Evolutionary conservation across 441 rosid species (phyloP).

Genomic region (Aquilaria agallochum): DNA sequence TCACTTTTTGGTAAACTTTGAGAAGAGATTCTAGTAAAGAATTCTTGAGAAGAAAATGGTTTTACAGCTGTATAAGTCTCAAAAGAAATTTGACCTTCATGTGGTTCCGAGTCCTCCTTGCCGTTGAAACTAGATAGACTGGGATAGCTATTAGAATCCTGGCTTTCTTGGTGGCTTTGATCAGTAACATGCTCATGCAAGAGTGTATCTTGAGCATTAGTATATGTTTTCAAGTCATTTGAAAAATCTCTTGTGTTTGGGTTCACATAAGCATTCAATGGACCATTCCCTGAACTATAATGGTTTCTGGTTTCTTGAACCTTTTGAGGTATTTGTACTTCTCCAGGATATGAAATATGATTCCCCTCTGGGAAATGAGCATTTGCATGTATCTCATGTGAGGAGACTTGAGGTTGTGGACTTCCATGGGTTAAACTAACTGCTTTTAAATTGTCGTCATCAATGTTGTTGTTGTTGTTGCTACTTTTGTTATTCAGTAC

Average conservation of each 20-base stretch:
- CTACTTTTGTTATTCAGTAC: conserved; percentile 11
- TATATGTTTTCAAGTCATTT: conserved; percentile 26
- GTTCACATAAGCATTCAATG: conserved; percentile 24
- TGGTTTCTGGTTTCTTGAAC: conserved; percentile 27
- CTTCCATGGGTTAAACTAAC: conserved; percentile 21
- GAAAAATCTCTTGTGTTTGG: conserved; percentile 28
- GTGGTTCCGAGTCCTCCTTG: conserved; percentile 25
- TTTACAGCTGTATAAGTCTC: conserved; percentile 22
- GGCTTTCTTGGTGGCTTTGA: conserved; percentile 33
- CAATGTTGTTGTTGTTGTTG: conserved; percentile 3
- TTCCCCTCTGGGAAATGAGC: conserved; percentile 24
- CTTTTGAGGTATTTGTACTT: conserved; percentile 22
- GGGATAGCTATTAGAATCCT: conserved; percentile 25
- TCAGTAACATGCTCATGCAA: conserved; percentile 22
- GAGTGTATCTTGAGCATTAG: conserved; percentile 27
- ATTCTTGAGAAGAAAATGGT: conserved; percentile 14
- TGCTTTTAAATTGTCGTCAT: conserved; percentile 6
- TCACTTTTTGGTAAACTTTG: conserved; percentile 29
- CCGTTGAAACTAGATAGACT: conserved; percentile 21
- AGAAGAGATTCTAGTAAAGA: conserved; percentile 19
- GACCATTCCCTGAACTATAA: conserved; percentile 29
- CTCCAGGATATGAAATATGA: conserved; percentile 25
- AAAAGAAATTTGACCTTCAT: conserved; percentile 31
- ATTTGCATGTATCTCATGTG: conserved; percentile 20
- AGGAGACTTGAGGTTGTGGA: conserved; percentile 28